These are phyloP conservation scores for Sarocladium strictum DNA, from an alignment of 2,329 filamentous ascomycete genomes.

Conservation along the genomic window DNA sequence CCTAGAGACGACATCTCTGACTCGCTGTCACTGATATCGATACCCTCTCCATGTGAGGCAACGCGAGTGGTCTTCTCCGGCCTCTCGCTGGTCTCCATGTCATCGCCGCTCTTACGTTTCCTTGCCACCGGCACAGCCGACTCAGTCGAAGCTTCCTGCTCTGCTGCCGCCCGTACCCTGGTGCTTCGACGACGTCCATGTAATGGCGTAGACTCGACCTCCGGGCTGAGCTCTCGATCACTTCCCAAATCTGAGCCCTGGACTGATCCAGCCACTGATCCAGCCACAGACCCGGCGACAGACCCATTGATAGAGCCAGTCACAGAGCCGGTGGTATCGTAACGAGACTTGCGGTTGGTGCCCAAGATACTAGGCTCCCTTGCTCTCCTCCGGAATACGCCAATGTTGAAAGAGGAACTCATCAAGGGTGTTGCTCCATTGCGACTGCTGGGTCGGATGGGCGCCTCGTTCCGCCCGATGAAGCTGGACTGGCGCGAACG, in stretches of 20 bases:
- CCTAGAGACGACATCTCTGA: constrained; percentile 24
- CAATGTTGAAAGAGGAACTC: constrained; percentile 48
- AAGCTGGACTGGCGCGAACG: constrained; percentile 44
- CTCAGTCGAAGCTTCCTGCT: constrained; percentile 15
- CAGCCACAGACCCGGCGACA: constrained; percentile 15
- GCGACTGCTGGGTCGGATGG: constrained; percentile 48
- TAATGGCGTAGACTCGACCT: constrained; percentile 63
- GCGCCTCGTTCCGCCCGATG: constrained; percentile 42
- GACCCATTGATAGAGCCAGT: constrained; percentile 13
- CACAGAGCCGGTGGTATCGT: constrained; percentile 9
- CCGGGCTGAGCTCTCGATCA: constrained; percentile 49
- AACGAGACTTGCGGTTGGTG: constrained; percentile 37
- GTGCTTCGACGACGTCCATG: constrained; percentile 38
- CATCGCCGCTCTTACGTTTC: constrained; percentile 53
- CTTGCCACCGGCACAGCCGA: constrained; percentile 30
- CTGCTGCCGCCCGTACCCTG: constrained; percentile 18
- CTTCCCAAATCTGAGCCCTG: constrained; percentile 19
- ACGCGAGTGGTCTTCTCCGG: constrained; percentile 30
- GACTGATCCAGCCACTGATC: constrained; percentile 9
- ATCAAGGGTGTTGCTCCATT: constrained; percentile 41
- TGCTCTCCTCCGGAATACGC: constrained; percentile 49
- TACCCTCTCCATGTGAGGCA: constrained; percentile 15
- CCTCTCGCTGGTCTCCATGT: constrained; percentile 30
- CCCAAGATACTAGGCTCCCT: constrained; percentile 58
- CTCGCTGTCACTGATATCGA: constrained; percentile 24